Base-by-base conservation (phyloP, 495 filamentous ascomycete species). In the Lindgomyces ingoldianus region DNA sequence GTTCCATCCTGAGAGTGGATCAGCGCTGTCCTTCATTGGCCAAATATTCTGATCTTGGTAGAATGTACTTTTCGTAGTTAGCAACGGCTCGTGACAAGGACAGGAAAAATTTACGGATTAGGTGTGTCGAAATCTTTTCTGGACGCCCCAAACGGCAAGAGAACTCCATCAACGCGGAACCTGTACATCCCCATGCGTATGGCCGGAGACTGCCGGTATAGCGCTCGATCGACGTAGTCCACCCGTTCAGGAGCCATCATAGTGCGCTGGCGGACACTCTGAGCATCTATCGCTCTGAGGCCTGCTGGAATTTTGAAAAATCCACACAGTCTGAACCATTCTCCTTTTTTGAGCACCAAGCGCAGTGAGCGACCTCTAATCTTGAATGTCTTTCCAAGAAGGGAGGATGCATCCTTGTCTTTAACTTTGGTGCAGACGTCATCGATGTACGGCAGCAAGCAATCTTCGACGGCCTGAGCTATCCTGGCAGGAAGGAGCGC, bases 1-100 rank as follows among this genome's bases (percentile, higher is more conserved):
- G 0, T 8, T 12, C 74, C 74, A 76, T 16, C 74, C 69, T 30
- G 60, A 36, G 21, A 72, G 59, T 4, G 74, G 74, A 56, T 72
- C 65, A 0, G 67, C 57, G 22, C n/a, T 36, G 53, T 74, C 73
- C n/a, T 41, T 46, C 56, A 74, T 66, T 8, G 67, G 69, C 74
- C 74, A 74, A 4, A 6, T 22, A 6, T 36, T 19, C 19, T 22
- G 18, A 0, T 22, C 39, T 26, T 68, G 60, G 47, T 60, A 74
- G 36, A 74, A 62, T 0, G 71, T 73, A 22, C 67, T 75, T 1
- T n/a, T n/a, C 2, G 33, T 11, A 22, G 26, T 63, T 53, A 62
- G 36, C 11, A 50, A n/a, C 42, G 12, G 26, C n/a, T 62, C 57
- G 29, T 19, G 47, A 12, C 10, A 30, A 45, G n/a, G 12, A 14